Evolutionary conservation across 495 filamentous ascomycete species (phyloP).

Genomic region (Parachaetomium inaequale): DNA sequence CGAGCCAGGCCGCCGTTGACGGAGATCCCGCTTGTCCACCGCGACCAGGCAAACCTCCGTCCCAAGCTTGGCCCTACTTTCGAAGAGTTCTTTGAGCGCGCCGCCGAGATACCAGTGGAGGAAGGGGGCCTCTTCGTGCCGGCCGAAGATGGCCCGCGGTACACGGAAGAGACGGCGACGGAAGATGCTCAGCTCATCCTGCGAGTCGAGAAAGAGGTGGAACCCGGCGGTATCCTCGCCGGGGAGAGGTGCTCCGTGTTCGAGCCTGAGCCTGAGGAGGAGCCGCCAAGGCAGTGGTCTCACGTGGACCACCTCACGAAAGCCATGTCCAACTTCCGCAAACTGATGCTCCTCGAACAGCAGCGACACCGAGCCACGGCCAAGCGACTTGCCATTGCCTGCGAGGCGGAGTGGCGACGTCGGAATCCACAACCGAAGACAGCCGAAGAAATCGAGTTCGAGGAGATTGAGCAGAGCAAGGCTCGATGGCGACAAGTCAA

Average conservation of each 20-base stretch:
- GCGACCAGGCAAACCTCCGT: constrained; percentile 47
- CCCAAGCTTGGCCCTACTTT: constrained; percentile 49
- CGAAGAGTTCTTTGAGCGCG: constrained; percentile 49
- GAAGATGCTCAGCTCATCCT: constrained; percentile 54
- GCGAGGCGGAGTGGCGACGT: constrained; percentile 57
- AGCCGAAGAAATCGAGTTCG: constrained; percentile 61
- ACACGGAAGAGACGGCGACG: constrained; percentile 48
- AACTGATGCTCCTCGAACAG: constrained; percentile 71
- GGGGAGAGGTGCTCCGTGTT: constrained; percentile 68
- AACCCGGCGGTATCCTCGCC: constrained; percentile 72
- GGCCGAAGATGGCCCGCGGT: constrained; percentile 53
- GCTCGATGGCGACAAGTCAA: constrained; percentile 61
- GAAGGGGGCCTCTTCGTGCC: constrained; percentile 46
- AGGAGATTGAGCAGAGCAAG: constrained; percentile 51
- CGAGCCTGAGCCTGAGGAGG: constrained; percentile 69
- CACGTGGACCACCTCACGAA: constrained; percentile 81
- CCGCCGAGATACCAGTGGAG: constrained; percentile 43
- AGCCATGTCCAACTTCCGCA: constrained; percentile 76
- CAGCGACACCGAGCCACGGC: constrained; percentile 65
- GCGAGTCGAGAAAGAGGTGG: constrained; percentile 63
- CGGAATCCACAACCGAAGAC: constrained; percentile 69
- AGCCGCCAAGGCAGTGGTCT: constrained; percentile 72
- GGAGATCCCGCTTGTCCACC: constrained; percentile 51
- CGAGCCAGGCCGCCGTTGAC: constrained; percentile 37
- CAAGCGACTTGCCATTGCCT: constrained; percentile 60